Evolutionary conservation across 1,284 basidiomycete genomes (phyloP), one percentile per base, ranked within the genome.

Genomic region (Serendipita sp.): DNA sequence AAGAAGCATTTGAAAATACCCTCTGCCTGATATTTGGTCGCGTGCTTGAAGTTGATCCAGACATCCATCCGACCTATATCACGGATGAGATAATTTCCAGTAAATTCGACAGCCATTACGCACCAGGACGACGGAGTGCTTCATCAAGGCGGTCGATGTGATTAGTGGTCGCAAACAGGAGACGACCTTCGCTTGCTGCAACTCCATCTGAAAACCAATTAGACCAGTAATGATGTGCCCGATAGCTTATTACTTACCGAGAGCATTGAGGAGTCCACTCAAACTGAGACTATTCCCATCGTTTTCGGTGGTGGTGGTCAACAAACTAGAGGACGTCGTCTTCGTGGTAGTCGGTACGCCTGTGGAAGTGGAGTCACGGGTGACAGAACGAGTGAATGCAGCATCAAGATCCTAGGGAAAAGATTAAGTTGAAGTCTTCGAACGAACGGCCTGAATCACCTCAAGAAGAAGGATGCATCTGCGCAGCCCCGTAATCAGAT

Each of bases 1-100:
- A 91, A 92, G 81, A 92, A 93, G 72, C 88, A 89, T 71, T 90
- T 88, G 82, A 91, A 93, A 71, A 91, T 88, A 61, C 87, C 88
- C 73, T 90, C 87, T 30, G 88, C 89, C 70, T 92, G 89, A 82
- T 84, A 87, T 70, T 87, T 89, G 4, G 85, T 89, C 5, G 90
- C 89, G 69, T 91, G 85, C 64, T 85, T 86, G 74, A 91, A 91
- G 76, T 91, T 88, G 43, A 90, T 58, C 88, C 88, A 90, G 13
- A 91, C 88, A 68, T 91, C 88, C 87, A 90, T 89, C 61, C 88
- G 85, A 62, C 88, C 88, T 38, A 87, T 87, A 26, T 87, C 80
- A 72, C 84, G 87, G 53, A 90, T 76, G 15, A 87, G 87, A 12
- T 38, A 6, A 12, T 12, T 38, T 5, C 12, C 12, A 12, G 35